Percentiles rank a stretch among this genome's conserved stretches.
Evolutionary conservation across 768 basidiomycete genomes (phyloP).

Genomic region (Boletales sp.): DNA sequence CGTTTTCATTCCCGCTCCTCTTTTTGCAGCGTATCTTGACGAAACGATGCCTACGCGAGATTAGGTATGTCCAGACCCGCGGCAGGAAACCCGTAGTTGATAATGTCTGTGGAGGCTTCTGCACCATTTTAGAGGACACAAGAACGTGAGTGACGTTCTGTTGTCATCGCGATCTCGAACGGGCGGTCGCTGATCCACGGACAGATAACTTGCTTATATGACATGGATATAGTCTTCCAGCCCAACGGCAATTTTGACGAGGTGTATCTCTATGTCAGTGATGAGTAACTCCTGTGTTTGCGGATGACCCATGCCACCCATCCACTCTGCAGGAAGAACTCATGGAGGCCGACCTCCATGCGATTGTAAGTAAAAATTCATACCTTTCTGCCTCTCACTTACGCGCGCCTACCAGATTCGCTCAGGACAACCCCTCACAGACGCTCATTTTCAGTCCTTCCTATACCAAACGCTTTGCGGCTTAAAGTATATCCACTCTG

Average conservation of each 20-base stretch:
- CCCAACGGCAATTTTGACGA: constrained; percentile 92
- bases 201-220: constrained; percentile 94
- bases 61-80: constrained; percentile 51
- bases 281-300: neutral
- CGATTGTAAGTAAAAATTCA: constrained; percentile 62
- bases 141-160: constrained; percentile 65
- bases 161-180: constrained; percentile 1
- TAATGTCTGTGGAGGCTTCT: constrained; percentile 55
- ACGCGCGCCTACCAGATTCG: constrained; percentile 52
- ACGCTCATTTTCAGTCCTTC: constrained; percentile 94
- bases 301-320: neutral
- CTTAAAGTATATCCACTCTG: constrained; percentile 96
- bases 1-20: constrained; percentile 10
- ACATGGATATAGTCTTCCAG: constrained; percentile 97
- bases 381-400: neutral
- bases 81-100: constrained; percentile 6
- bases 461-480: constrained; percentile 98
- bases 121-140: constrained; percentile 98
- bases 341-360: constrained; percentile 99
- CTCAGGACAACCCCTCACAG: constrained; percentile 83
- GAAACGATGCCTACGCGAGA: constrained; percentile 93
- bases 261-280: constrained; percentile 84
- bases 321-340: constrained; percentile 76
- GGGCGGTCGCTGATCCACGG: constrained; percentile 2
- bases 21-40: constrained; percentile 79